These are phyloP conservation scores for Hirsutella rhossiliensis DNA, from an alignment of 2,329 filamentous ascomycete species.

Conservation along the genomic window DNA sequence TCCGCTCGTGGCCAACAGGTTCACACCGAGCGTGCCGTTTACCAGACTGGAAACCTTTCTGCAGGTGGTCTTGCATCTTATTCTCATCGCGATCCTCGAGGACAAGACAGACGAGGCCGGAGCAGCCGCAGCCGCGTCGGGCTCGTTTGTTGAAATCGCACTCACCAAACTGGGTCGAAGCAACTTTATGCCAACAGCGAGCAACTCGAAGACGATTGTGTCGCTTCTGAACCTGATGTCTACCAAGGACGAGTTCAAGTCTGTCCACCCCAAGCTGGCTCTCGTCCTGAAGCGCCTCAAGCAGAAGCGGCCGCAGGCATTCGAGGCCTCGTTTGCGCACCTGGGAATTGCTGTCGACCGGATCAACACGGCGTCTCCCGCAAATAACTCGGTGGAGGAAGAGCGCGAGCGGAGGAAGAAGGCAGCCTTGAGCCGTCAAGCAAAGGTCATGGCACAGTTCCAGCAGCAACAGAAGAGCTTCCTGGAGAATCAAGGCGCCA, in stretches of 20 bases:
- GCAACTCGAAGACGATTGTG: slow-evolving; percentile 48
- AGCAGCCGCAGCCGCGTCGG: slow-evolving; percentile 24
- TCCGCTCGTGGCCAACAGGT: slow-evolving; percentile 54
- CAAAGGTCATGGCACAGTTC: slow-evolving; percentile 93
- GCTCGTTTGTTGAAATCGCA: slow-evolving; percentile 63
- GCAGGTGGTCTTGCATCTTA: slow-evolving; percentile 80
- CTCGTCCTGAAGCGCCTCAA: slow-evolving; percentile 76
- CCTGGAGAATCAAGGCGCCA: slow-evolving; percentile 71
- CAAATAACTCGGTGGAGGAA: slow-evolving; percentile 52
- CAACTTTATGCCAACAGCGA: slow-evolving; percentile 46
- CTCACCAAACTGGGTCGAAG: slow-evolving; percentile 51
- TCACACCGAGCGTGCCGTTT: slow-evolving; percentile 62
- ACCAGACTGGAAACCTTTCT: slow-evolving; percentile 85
- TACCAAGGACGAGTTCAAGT: slow-evolving; percentile 62
- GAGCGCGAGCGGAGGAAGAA: slow-evolving; percentile 80
- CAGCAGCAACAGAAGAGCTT: slow-evolving; percentile 96
- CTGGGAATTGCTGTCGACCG: slow-evolving; percentile 62
- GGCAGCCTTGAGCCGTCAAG: slow-evolving; percentile 79
- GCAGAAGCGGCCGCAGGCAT: slow-evolving; percentile 65
- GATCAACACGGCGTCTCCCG: slow-evolving; percentile 74
- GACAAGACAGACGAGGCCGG: slow-evolving; percentile 52
- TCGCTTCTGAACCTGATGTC: slow-evolving; percentile 50
- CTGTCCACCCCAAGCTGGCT: slow-evolving; percentile 73
- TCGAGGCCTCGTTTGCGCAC: slow-evolving; percentile 53
- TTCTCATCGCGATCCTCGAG: slow-evolving; percentile 76